Evolutionary conservation across 2,329 filamentous ascomycete genomes (phyloP), one percentile per base, ranked within the genome.

Genomic region (Cladosporium sp.): DNA sequence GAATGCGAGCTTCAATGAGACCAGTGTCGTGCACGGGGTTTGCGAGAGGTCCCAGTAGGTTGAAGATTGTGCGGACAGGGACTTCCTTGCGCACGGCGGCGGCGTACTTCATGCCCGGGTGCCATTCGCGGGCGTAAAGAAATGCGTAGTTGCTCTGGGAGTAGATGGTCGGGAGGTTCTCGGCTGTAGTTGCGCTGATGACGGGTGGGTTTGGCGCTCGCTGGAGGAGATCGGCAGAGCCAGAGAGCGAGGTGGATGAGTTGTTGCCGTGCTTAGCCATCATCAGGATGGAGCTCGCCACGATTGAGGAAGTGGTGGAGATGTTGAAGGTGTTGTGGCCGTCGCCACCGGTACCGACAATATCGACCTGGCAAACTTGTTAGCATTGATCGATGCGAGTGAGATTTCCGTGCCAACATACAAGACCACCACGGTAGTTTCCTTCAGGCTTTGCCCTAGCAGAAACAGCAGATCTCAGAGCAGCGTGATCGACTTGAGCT

Each of bases 311-410:
- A 7, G 95, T 97, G 5, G 95, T 99, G 72, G 91, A 95, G 76
- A 99, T 94, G 79, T 99, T 99, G 87, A 97, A 99, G 36, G 95
- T 99, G 78, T 96, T 92, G 84, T 98, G 93, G 23, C 91, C 90
- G 81, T 99, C 95, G 75, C 95, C 95, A 70, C 95, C 95, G 8
- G 95, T 99, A 71, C 95, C 95, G 66, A 99, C 95, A 76, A 99
- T 98, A 78, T 99, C 95, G 77, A 93, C 89, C 85, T 88, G 69
- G 30, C 53, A 32, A 7, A 32, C 13, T 13, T 26, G 53, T 64
- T 13, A 64, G 61, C 16, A n/a, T 34, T 36, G 16, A 11, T 23
- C 2, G 11, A 25, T 56, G 14, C 25, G 16, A 8, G 14, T 14
- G 26, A 65, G 72, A 3, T 4, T 18, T 14, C 3, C 10, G n/a